Conservation (phyloP, 495 filamentous ascomycete species). For the Neurospora sp. region DNA sequence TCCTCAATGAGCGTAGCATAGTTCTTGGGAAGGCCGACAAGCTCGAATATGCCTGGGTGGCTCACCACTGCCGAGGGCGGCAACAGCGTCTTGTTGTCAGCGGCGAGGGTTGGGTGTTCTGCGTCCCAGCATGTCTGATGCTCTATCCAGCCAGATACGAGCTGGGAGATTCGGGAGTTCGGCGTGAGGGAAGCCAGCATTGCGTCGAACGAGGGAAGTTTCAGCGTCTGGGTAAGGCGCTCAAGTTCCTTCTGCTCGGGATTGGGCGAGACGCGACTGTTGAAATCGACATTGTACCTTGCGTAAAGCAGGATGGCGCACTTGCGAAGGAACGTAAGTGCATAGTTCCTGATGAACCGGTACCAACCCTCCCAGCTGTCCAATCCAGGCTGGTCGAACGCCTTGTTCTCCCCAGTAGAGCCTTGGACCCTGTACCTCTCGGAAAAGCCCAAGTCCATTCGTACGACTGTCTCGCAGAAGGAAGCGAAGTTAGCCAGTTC, state of each 20-base stretch:
- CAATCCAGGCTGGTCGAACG: slow-evolving; percentile 33
- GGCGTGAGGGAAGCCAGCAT: slow-evolving; percentile 49
- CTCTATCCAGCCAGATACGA: slow-evolving; percentile 71
- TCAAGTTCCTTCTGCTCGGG: slow-evolving; percentile 68
- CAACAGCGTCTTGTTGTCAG: slow-evolving; percentile 8
- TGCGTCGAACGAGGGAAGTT: slow-evolving; percentile 69
- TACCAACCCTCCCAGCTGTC: slow-evolving; percentile 33
- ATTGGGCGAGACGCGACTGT: slow-evolving; percentile 55
- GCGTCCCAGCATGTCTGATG: slow-evolving; percentile 39
- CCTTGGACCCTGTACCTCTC: slow-evolving; percentile 1
- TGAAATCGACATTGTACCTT: slow-evolving; percentile 80
- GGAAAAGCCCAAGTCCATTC: slow-evolving; percentile 18
- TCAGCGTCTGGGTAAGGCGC: slow-evolving; percentile 63
- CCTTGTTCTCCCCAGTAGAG: slow-evolving; percentile 23
- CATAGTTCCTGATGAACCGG: slow-evolving; percentile 60
- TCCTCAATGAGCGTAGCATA: slow-evolving; percentile 92
- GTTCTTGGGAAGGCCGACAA: slow-evolving; percentile 83
- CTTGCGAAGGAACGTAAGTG: slow-evolving; percentile 85
- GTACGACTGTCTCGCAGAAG: slow-evolving; percentile 29
- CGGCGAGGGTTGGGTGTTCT: slow-evolving; percentile 1
- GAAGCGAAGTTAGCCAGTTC: slow-evolving; percentile 33
- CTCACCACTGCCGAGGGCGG: slow-evolving; percentile 42
- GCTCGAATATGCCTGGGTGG: slow-evolving; percentile 87
- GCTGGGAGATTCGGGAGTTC: slow-evolving; percentile 20
- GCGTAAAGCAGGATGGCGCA: slow-evolving; percentile 73